phyloP scores from a whole-genome alignment of 192 early-diverging fungal genomes.

The Spinellus fusiger region DNA sequence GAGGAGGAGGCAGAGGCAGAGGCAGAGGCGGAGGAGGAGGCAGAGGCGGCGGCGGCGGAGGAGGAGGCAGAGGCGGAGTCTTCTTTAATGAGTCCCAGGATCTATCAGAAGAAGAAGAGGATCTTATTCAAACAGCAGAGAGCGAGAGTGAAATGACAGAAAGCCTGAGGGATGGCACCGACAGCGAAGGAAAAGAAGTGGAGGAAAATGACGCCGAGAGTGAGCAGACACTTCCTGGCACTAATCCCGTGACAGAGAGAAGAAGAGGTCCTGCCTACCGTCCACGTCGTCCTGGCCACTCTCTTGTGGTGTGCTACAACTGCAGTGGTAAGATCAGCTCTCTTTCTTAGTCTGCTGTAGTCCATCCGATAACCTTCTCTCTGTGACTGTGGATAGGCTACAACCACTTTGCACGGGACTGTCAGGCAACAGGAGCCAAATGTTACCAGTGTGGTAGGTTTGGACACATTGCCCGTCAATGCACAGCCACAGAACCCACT shows the following conservation, averaged over 20 bases:
- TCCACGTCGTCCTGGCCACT: neutral
- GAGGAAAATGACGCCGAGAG: too few species aligned
- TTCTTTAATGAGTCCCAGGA: neutral
- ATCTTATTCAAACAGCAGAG: too few species aligned
- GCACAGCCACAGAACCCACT: neutral
- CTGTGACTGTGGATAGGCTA: conserved; percentile 12
- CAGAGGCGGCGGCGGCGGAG: neutral
- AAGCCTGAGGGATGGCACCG: too few species aligned
- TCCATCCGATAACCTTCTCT: too few species aligned
- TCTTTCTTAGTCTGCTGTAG: too few species aligned
- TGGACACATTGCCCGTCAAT: conserved; percentile 40
- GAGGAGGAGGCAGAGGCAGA: neutral
- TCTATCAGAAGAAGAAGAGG: neutral
- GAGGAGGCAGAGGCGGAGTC: neutral
- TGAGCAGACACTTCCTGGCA: too few species aligned
- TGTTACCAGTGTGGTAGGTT: conserved; percentile 51
- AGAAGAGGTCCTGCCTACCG: too few species aligned
- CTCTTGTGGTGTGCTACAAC: conserved; percentile 42
- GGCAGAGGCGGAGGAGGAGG: conserved; percentile 18
- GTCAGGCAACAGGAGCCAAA: conserved; percentile 45
- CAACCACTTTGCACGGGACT: conserved; percentile 51
- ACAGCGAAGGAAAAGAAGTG: too few species aligned
- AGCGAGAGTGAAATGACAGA: too few species aligned
- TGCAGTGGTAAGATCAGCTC: too few species aligned
- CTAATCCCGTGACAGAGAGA: too few species aligned